A percentile compares a stretch with the other conserved stretches of the same genome.
These are phyloP conservation scores for Multifurca ochricompacta DNA, from an alignment of 768 basidiomycete species.

Conservation along the genomic window DNA sequence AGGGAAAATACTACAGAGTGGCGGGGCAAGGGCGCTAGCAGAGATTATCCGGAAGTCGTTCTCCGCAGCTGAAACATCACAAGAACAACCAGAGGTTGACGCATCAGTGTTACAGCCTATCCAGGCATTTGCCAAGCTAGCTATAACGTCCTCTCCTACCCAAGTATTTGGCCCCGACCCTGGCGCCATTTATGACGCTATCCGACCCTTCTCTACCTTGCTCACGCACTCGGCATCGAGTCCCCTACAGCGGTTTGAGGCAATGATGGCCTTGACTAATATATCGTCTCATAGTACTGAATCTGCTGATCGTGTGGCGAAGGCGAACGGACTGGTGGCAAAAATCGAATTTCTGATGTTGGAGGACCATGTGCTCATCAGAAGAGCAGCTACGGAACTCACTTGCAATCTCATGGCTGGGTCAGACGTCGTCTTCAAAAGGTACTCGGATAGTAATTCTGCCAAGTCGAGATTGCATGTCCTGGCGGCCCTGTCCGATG, in stretches of 20 bases:
- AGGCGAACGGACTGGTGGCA: constrained; percentile 49
- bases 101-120: constrained; percentile 50
- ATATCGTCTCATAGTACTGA: constrained; percentile 70
- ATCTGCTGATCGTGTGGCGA: constrained; percentile 59
- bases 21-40: constrained; percentile 62
- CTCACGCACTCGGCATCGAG: constrained; percentile 61
- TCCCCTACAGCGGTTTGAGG: constrained; percentile 83
- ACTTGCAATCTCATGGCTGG: constrained; percentile 85
- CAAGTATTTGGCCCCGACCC: constrained; percentile 86
- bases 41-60: constrained; percentile 46
- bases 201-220: constrained; percentile 70
- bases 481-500: constrained; percentile 76
- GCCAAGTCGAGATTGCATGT: constrained; percentile 68
- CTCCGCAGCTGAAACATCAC: constrained; percentile 28
- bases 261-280: constrained; percentile 94
- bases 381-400: constrained; percentile 84
- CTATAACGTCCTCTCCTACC: constrained; percentile 85
- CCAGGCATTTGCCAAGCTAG: constrained; percentile 87
- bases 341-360: constrained; percentile 67
- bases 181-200: constrained; percentile 70
- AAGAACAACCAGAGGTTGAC: constrained; percentile 30
- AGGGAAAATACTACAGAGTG: constrained; percentile 67
- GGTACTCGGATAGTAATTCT: constrained; percentile 44
- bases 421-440: constrained; percentile 66
- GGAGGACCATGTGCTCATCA: constrained; percentile 75